phyloP scores from a whole-genome alignment of 495 filamentous ascomycete genomes.

The Talaromyces borbonicus region DNA sequence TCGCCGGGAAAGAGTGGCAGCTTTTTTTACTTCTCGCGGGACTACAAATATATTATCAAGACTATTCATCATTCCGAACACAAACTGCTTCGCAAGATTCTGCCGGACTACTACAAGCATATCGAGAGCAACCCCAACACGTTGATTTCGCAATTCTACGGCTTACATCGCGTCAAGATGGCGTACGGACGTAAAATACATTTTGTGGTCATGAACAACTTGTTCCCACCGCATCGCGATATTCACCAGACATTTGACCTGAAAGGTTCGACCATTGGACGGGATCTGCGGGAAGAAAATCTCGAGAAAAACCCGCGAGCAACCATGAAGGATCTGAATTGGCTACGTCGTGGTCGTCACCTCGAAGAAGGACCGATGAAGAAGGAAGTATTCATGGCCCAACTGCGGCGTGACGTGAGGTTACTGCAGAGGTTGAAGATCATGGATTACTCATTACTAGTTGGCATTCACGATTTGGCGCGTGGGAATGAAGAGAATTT shows the following conservation, averaged over 20 bases:
- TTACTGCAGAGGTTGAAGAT: slow-evolving; percentile 81
- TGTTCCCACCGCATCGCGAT: slow-evolving; percentile 94
- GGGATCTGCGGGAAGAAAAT: slow-evolving; percentile 83
- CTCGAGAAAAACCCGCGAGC: slow-evolving; percentile 82
- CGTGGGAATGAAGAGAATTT: slow-evolving; percentile 93
- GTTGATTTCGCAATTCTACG: slow-evolving; percentile 95
- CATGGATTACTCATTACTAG: slow-evolving; percentile 96
- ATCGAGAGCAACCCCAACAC: slow-evolving; percentile 92
- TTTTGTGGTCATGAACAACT: slow-evolving; percentile 99
- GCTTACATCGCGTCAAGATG: slow-evolving; percentile 95
- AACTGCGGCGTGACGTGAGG: slow-evolving; percentile 78
- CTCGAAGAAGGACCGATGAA: slow-evolving; percentile 83
- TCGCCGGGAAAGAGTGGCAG: slow-evolving; percentile 97
- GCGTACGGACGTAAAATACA: slow-evolving; percentile 97
- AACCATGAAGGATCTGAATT: slow-evolving; percentile 95
- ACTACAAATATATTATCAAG: slow-evolving; percentile 99
- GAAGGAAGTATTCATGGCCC: slow-evolving; percentile 74
- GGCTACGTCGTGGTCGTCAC: slow-evolving; percentile 76
- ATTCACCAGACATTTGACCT: slow-evolving; percentile 96
- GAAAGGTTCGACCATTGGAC: slow-evolving; percentile 93
- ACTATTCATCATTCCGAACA: slow-evolving; percentile 97
- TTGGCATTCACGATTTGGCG: slow-evolving; percentile 85
- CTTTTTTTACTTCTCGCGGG: slow-evolving; percentile 99
- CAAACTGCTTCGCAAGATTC: slow-evolving; percentile 83
- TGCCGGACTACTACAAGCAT: slow-evolving; percentile 91